Evolutionary conservation across 164 flowering plant species (phyloP).

Genomic region (Vitis rotundifolia): DNA sequence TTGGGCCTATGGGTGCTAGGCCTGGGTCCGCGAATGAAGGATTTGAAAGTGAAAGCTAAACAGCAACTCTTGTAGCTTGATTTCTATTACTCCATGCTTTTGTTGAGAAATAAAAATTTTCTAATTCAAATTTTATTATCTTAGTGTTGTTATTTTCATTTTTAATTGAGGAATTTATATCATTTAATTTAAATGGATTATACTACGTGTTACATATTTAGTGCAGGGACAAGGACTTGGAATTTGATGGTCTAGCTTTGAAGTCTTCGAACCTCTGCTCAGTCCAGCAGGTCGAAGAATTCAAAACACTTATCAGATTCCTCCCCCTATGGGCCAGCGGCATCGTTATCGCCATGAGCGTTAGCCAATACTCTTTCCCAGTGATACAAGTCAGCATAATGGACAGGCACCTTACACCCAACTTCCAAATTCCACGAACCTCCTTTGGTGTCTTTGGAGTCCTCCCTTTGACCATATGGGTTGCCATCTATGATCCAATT

Average conservation of each 20-base stretch:
- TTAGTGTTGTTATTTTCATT: too few relatives aligned
- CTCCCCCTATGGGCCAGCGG: slow-evolving; percentile 14
- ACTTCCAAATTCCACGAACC: slow-evolving; percentile 18
- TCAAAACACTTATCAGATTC: slow-evolving; percentile 7
- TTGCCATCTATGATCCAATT: slow-evolving; percentile 43
- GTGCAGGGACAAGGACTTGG: not conserved
- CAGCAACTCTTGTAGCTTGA: too few relatives aligned
- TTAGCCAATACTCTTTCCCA: slow-evolving; percentile 13
- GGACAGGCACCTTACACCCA: slow-evolving; percentile 17
- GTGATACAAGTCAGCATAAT: slow-evolving; percentile 17
- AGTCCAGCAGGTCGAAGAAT: slow-evolving; percentile 10
- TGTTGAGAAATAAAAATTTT: too few relatives aligned
- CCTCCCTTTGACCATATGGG: slow-evolving; percentile 33
- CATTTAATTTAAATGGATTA: too few relatives aligned
- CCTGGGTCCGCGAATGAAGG: too few relatives aligned
- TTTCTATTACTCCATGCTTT: too few relatives aligned
- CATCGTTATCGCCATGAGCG: not conserved
- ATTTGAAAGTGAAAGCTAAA: too few relatives aligned
- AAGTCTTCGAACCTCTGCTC: slow-evolving; percentile 14
- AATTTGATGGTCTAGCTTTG: not conserved
- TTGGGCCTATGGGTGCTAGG: too few relatives aligned
- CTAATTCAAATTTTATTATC: too few relatives aligned
- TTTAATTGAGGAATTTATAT: too few relatives aligned
- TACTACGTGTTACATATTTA: too few relatives aligned
- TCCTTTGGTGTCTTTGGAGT: slow-evolving; percentile 13